Percentiles rank a stretch among this genome's conserved stretches.
phyloP scores from a whole-genome alignment of 495 filamentous ascomycete genomes.

The Daldinia vernicosa region DNA sequence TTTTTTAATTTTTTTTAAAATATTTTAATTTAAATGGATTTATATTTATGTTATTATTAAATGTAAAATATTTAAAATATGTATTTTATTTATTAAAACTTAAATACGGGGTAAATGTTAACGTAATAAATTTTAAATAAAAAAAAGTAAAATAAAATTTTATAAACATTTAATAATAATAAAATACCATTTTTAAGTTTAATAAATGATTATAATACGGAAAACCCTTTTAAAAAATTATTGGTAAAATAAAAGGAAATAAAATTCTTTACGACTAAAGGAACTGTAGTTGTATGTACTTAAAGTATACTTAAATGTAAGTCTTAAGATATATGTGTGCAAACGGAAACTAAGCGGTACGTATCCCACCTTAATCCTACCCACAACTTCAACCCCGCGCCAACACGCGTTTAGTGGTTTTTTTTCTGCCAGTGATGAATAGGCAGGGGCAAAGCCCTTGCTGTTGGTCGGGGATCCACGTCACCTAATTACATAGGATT shows the following conservation, averaged over 20 bases:
- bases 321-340: too few relatives aligned
- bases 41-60: too few relatives aligned
- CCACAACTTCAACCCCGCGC: constrained; percentile 28
- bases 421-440: constrained; percentile 9
- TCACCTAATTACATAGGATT: too few relatives aligned
- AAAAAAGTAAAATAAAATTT: constrained; percentile 1
- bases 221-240: neutral
- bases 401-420: constrained; percentile 44
- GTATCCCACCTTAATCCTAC: constrained; percentile 12
- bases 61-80: neutral
- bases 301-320: neutral
- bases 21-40: too few relatives aligned
- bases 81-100: neutral
- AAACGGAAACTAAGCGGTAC: neutral
- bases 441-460: constrained; percentile 9
- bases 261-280: neutral
- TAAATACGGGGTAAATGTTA: constrained; percentile 8
- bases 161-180: constrained; percentile 28
- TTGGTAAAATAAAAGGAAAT: neutral
- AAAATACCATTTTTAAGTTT: neutral
- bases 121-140: neutral
- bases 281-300: neutral
- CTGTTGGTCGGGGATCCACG: too few relatives aligned
- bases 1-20: neutral
- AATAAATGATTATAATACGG: neutral